These are phyloP conservation scores for Leishmania tarentolae DNA, from an alignment of 208 protist species.

Conservation along the genomic window DNA sequence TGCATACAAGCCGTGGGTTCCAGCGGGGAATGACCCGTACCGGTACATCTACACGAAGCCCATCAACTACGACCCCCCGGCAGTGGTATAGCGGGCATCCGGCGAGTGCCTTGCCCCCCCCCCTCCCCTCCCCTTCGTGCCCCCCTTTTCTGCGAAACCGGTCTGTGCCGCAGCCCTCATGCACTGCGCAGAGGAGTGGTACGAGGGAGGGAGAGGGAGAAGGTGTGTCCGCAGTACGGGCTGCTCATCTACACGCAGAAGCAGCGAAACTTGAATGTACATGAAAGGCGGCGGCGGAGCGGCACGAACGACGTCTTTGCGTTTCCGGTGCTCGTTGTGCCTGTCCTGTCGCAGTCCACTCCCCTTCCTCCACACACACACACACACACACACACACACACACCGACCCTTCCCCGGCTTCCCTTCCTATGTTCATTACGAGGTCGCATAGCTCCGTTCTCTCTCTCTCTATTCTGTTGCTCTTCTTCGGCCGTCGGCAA, in stretches of 20 bases:
- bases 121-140: not conserved
- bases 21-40: constrained; percentile 75
- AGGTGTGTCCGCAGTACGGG: not conserved
- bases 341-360: not conserved
- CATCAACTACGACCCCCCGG: constrained; percentile 68
- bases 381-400: not conserved
- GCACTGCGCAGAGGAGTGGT: not conserved
- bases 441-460: not conserved
- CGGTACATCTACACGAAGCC: constrained; percentile 82
- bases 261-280: not conserved
- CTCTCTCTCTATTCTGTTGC: not conserved
- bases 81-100: constrained; percentile 29
- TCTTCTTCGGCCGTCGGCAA: not conserved
- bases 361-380: not conserved
- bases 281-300: not conserved
- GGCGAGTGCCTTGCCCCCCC: no score
- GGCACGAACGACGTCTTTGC: not conserved
- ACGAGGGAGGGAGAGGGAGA: not conserved
- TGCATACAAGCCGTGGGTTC: constrained; percentile 74
- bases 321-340: not conserved
- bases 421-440: not conserved
- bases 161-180: not conserved
- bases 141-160: not conserved
- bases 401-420: not conserved
- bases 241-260: not conserved